Evolutionary conservation across 495 filamentous ascomycete species (phyloP).

Genomic region (Lasiosphaeriaceae sp.): DNA sequence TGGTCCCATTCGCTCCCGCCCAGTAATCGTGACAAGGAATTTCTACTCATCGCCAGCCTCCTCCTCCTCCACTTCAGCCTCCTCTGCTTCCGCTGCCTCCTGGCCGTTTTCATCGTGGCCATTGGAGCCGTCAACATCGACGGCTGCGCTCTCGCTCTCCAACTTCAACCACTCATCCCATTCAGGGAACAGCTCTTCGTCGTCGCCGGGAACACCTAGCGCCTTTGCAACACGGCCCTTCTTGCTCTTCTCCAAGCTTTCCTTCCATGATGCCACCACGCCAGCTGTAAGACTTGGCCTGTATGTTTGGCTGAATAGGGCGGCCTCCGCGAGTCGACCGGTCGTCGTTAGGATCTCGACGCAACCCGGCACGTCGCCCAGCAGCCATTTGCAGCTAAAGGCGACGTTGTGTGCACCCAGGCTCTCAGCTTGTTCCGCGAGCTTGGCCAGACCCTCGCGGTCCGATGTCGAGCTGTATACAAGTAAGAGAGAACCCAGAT

Average conservation of each 20-base stretch:
- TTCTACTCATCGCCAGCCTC: not conserved
- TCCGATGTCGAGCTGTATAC: conserved; percentile 80
- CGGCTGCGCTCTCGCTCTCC: conserved; percentile 60
- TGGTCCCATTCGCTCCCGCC: not conserved
- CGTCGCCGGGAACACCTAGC: conserved; percentile 78
- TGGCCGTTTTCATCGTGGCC: conserved; percentile 14
- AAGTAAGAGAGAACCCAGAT: conserved; percentile 82
- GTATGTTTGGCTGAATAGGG: conserved; percentile 90
- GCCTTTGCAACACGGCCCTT: conserved; percentile 79
- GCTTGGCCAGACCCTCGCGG: conserved; percentile 62
- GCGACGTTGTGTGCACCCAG: conserved; percentile 84
- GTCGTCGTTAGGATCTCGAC: conserved; percentile 76
- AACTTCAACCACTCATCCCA: conserved; percentile 87
- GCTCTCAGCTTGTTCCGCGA: conserved; percentile 69
- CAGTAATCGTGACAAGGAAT: conserved; percentile 1
- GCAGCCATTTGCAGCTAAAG: conserved; percentile 84
- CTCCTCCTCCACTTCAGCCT: conserved; percentile 1
- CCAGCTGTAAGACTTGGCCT: conserved; percentile 70
- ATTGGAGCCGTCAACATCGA: conserved; percentile 19
- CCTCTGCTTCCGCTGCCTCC: conserved; percentile 6
- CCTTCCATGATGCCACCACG: conserved; percentile 77
- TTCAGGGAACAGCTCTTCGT: conserved; percentile 90
- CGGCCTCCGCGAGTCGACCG: conserved; percentile 75
- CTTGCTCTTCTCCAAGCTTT: conserved; percentile 68
- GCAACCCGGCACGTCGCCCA: conserved; percentile 78